Base-by-base conservation (phyloP, 2,329 filamentous ascomycete genomes). In the Cucurbitaria berberidis region DNA sequence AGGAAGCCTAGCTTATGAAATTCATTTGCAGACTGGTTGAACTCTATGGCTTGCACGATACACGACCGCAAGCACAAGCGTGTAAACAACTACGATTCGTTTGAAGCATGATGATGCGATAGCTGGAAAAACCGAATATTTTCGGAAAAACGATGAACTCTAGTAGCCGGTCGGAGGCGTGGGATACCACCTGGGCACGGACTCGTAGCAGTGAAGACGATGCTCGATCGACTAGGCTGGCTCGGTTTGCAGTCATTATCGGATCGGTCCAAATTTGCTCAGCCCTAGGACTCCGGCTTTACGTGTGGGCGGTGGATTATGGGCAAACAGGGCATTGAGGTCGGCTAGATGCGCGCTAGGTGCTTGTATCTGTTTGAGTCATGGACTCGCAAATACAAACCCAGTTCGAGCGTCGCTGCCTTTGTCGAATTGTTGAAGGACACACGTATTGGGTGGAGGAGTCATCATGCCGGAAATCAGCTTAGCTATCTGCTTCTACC, bases 401-500 rank as follows among this genome's bases (percentile, higher is more conserved):
- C 51, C 29, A 54, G 71, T 55, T 76, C 51, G 73, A 75, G 73
- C 73, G 72, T 76, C 73, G 72, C 70, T 70, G 70, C 63, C 61
- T 72, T 7, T 5, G 29, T 30, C 13, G 29, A 11, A 16, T 34
- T 13, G n/a, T 42, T 36, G 39, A 57, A 55, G 46, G 60, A 55
- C 59, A 65, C 63, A 60, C 62, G 64, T 67, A 63, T 57, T 45
- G 32, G 68, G 71, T 66, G 62, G 63, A 70, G 55, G 69, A 70
- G 66, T 69, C 63, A 68, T 69, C 54, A 45, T 34, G 54, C 63
- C 22, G n/a, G 40, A 42, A 29, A 3, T n/a, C 30, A 13, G 30
- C 30, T 42, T 9, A 18, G 24, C 19, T 24, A 42, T 42, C 40
- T 42, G 40, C 40, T 42, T 42, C 24, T 42, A n/a, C 40, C 40